phyloP scores from a whole-genome alignment of 108 stramenopile genomes.

The Mayamaea pseudoterrestris region DNA sequence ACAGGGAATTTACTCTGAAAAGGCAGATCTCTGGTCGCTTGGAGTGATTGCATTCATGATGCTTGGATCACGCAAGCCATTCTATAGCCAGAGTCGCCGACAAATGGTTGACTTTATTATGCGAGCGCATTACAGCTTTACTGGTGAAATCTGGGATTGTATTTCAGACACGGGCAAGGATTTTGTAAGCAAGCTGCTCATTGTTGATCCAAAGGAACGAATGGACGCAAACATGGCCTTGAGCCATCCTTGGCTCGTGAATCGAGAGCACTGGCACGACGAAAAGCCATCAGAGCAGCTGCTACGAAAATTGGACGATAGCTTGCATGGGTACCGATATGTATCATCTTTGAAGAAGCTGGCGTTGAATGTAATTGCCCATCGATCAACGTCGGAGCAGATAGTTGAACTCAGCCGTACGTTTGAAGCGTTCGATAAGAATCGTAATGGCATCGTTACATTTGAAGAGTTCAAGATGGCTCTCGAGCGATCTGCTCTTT shows the following conservation, averaged over 20 bases:
- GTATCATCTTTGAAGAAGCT: constrained; percentile 58
- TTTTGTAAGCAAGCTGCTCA: constrained; percentile 37
- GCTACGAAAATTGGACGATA: too few species aligned
- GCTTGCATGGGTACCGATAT: too few species aligned
- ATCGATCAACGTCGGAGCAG: constrained; percentile 53
- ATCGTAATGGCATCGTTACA: constrained; percentile 43
- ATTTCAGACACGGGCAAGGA: constrained; percentile 42
- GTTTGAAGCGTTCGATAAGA: constrained; percentile 45
- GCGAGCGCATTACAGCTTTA: constrained; percentile 32
- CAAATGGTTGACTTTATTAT: constrained; percentile 49
- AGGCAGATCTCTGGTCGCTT: constrained; percentile 78
- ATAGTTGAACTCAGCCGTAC: constrained; percentile 38
- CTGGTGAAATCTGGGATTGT: constrained; percentile 38
- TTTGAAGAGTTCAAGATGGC: constrained; percentile 57
- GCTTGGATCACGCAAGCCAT: constrained; percentile 55
- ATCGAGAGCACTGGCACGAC: neutral
- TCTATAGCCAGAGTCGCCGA: constrained; percentile 33
- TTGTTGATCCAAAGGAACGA: constrained; percentile 31
- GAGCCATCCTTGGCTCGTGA: constrained; percentile 10
- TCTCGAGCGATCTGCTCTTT: constrained; percentile 12
- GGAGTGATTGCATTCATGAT: constrained; percentile 75
- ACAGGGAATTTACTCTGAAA: constrained; percentile 47
- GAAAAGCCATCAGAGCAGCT: neutral
- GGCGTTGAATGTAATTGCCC: constrained; percentile 57
- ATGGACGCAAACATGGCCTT: constrained; percentile 17